Evolutionary conservation across 1,284 basidiomycete genomes (phyloP), one percentile per base, ranked within the genome.

Genomic region (Pseudozyma sp.): DNA sequence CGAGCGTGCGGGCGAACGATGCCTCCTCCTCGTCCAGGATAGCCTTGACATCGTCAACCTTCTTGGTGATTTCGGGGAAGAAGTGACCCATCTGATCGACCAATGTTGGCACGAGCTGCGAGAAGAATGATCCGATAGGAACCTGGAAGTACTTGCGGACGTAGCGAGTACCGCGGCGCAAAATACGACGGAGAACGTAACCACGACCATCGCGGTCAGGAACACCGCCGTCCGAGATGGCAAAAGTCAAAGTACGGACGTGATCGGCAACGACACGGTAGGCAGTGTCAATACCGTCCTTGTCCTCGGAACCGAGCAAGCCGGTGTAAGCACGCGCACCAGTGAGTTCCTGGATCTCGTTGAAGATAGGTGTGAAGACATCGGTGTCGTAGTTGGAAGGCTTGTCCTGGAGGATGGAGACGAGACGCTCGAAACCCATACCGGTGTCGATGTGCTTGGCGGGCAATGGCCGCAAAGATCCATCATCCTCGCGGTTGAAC

Each of bases 381-480:
- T 99, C 96, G 50, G 96, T 99, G 86, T 99, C 96, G 87, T 99
- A 99, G 87, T 99, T 99, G 59, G 95, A 97, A 36, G 90, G 88
- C 81, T 91, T 93, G 87, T 94, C 90, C 86, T 99, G 96, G 16
- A 98, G 88, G 51, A 93, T 91, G 11, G 95, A 97, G 40, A 99
- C 96, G 36, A 99, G 89, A 67, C 96, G 93, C 86, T 99, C 96
- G 86, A 97, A 99, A 61, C 96, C 96, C 94, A 99, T 95, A 62
- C 96, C 96, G 13, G 96, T 99, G 86, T 99, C 96, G 75, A 99
- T 92, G 83, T 99, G 96, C 86, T 95, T 94, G 51, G 92, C 90
- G 25, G 97, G 96, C 18, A 99, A 89, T 1, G 90, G 76, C 64
- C 90, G 91, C 16, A 99, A 89, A 16, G 90, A 90, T 56, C 93